Evolutionary conservation across 2,329 filamentous ascomycete genomes (phyloP), one percentile per base, ranked within the genome.

Genomic region (Capronia coronata): DNA sequence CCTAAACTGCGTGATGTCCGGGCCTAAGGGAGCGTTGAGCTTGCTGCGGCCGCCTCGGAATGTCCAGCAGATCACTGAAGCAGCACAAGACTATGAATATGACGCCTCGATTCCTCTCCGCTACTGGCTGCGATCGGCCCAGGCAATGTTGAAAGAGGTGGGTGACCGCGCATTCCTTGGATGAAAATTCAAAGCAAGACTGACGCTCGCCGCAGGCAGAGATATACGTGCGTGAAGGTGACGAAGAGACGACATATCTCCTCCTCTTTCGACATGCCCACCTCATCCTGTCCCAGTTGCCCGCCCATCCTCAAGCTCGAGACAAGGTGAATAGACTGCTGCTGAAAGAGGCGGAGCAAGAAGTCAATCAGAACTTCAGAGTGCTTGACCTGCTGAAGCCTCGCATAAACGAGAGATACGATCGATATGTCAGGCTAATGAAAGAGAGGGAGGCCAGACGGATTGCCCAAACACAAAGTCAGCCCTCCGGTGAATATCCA

Each of bases 211-310:
- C 47, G 10, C 63, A 96, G 87, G 90, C 88, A 16, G 76, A 80
- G 44, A 87, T 91, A 60, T 95, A 95, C 64, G 78, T 93, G 62
- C 78, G 79, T 35, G 91, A 97, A 67, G 84, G 84, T 62, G 90
- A 96, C 68, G 81, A 88, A 57, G 81, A 89, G 61, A 85, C 93
- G 63, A 87, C 91, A 3, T 98, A 94, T 67, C 78, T 96, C 47
- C 81, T 97, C 51, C 79, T 94, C n/a, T 87, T 93, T 65, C 83
- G 93, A 59, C 89, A 94, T 69, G 88, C 88, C 8, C 77, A 84
- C 46, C 80, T 98, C n/a, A 79, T 95, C 19, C 72, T 95, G 22
- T 79, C 87, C 5, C 77, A 84, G 46, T 74, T 98, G 7, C 76
- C 79, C 0, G 76, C 72, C 1, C 93, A 97, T 61, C 89, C 91